Evolutionary conservation across 2,329 filamentous ascomycete species (phyloP).

Genomic region (Exophiala viscosa): DNA sequence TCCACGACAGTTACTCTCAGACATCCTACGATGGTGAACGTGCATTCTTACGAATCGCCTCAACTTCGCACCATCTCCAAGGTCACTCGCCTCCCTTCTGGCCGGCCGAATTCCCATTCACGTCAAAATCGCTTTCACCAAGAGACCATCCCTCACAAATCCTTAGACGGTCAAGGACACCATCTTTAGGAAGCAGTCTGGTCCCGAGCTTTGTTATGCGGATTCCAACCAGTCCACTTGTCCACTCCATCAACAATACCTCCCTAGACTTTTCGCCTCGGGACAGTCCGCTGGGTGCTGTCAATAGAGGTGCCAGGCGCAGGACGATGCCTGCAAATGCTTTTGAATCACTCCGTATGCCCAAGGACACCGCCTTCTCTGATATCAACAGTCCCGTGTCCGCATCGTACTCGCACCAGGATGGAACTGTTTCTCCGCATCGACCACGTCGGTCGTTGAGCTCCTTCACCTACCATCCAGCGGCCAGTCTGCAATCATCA

Average conservation of each 20-base stretch:
- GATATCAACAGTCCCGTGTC: conserved; percentile 42
- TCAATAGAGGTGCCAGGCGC: conserved; percentile 50
- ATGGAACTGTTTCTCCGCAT: conserved; percentile 49
- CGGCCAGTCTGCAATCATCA: conserved; percentile 51
- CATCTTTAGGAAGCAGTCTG: conserved; percentile 67
- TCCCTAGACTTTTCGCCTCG: conserved; percentile 63
- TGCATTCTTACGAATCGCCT: neutral
- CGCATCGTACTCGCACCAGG: conserved; percentile 50
- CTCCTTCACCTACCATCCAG: conserved; percentile 50
- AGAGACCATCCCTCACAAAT: conserved; percentile 2
- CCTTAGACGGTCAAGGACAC: conserved; percentile 41
- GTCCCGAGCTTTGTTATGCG: conserved; percentile 79
- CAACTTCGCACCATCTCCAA: neutral
- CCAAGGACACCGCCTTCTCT: conserved; percentile 32
- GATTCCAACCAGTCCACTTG: conserved; percentile 85
- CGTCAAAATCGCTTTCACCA: neutral
- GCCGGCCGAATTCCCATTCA: conserved; percentile 31
- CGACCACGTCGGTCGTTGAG: conserved; percentile 73
- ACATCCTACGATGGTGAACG: neutral
- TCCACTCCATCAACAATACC: conserved; percentile 81
- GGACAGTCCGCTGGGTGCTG: conserved; percentile 36
- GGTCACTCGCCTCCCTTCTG: conserved; percentile 8
- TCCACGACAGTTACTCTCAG: conserved; percentile 41
- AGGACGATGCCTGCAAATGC: conserved; percentile 67
- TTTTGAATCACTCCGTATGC: conserved; percentile 50